Evolutionary conservation across 2,329 filamentous ascomycete species (phyloP), one percentile per base, ranked within the genome.

Genomic region (Paradendryphiella salina): DNA sequence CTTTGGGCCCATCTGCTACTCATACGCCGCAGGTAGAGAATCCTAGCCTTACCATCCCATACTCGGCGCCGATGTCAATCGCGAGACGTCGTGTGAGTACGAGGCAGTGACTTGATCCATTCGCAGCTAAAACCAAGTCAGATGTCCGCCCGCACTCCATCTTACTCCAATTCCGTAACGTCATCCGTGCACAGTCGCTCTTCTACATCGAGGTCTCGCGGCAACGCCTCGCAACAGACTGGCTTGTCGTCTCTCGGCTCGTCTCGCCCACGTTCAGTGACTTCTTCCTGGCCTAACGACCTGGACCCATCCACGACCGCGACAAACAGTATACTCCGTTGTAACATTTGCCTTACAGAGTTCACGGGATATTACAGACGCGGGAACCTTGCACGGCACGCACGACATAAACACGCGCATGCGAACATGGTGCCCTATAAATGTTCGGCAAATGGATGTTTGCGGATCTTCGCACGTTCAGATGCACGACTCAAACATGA

Each of bases 401-500:
- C 46, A 4, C 42, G 41, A 18, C 46, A 48, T 7, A 50, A 56
- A 32, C 59, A 61, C 20, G 11, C 47, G 9, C 33, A 20, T 8
- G 15, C 26, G 2, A 32, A 28, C 5, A 32, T 14, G 11, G 33
- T 9, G 14, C 14, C 28, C 10, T 44, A 50, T 26, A 41, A 3
- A 18, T 60, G 57, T 20, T 35, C 11, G 9, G 39, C 42, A 7
- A 17, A 32, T 8, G 44, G 46, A 15, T 58, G 57, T 38, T 17
- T 18, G n/a, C 45, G 28, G 5, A 14, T 18, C 3, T 60, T 51
- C 18, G 41, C 47, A 7, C 47, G 55, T 15, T 29, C 40, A 29
- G 58, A 60, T 14, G 58, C 56, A 15, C 36, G 42, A 11, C 37
- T 51, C 21, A 59, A 59, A 21, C 58, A 60, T 32, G 45, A 43